phyloP scores from a whole-genome alignment of 306 rosid genomes.

The Vigna mungo region DNA sequence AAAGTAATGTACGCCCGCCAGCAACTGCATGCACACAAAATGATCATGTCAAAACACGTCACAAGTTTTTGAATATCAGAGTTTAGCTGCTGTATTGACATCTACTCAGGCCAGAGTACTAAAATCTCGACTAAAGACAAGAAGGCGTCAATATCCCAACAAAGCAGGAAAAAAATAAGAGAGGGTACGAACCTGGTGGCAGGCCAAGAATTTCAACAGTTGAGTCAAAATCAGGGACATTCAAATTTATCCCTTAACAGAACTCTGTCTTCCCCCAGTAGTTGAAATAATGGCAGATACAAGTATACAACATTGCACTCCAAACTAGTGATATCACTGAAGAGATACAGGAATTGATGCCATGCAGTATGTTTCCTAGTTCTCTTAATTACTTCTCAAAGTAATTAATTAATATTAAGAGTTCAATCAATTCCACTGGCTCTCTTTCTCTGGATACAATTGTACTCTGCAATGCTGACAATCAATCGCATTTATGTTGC shows the following conservation, averaged over 20 bases:
- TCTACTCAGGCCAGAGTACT: not conserved
- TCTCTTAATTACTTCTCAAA: slow-evolving; percentile 39
- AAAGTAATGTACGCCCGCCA: slow-evolving; percentile 49
- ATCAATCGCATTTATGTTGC: slow-evolving; percentile 47
- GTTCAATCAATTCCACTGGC: slow-evolving; percentile 41
- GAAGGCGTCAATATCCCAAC: slow-evolving; percentile 9
- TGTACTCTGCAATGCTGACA: slow-evolving; percentile 46
- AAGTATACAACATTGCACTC: slow-evolving; percentile 51
- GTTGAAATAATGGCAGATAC: slow-evolving; percentile 46
- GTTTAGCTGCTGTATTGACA: not conserved
- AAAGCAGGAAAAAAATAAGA: slow-evolving; percentile 23
- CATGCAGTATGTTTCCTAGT: slow-evolving; percentile 24
- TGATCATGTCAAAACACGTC: slow-evolving; percentile 19
- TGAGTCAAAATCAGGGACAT: slow-evolving; percentile 46
- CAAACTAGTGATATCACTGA: slow-evolving; percentile 49
- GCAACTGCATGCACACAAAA: slow-evolving; percentile 55
- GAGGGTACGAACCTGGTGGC: slow-evolving; percentile 59
- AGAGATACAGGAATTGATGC: slow-evolving; percentile 42
- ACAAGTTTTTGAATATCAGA: not conserved
- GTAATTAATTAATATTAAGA: slow-evolving; percentile 41
- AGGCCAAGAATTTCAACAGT: slow-evolving; percentile 48
- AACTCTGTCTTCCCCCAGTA: slow-evolving; percentile 44
- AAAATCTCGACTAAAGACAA: not conserved
- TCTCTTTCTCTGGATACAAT: slow-evolving; percentile 47
- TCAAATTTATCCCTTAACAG: slow-evolving; percentile 38